These are phyloP conservation scores for Geranium rotundifolium DNA, from an alignment of 345 rosid species.

Conservation along the genomic window DNA sequence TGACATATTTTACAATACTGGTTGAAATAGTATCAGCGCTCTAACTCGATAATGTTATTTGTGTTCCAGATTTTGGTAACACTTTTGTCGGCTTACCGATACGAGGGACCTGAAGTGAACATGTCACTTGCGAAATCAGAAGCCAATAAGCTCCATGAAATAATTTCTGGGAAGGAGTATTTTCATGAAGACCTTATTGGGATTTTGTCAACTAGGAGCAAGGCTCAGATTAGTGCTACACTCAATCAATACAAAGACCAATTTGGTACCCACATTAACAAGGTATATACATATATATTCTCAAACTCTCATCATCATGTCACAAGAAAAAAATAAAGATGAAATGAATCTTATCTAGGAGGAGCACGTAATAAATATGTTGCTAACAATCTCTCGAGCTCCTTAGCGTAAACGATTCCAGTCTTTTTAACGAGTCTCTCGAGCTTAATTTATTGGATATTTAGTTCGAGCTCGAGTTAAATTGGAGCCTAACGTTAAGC, in stretches of 20 bases:
- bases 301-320: too few relatives aligned
- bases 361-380: too few relatives aligned
- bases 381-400: too few relatives aligned
- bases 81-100: neutral
- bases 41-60: neutral
- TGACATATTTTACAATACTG: too few relatives aligned
- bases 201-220: constrained; percentile 2
- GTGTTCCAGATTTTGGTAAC: neutral
- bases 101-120: neutral
- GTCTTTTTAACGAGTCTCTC: too few relatives aligned
- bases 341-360: too few relatives aligned
- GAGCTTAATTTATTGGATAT: too few relatives aligned
- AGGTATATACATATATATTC: neutral
- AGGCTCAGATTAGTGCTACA: constrained; percentile 1
- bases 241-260: constrained; percentile 2
- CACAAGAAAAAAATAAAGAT: too few relatives aligned
- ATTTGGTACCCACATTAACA: constrained; percentile 2
- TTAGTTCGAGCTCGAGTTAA: too few relatives aligned
- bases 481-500: too few relatives aligned
- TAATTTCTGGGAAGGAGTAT: neutral
- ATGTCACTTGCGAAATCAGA: neutral
- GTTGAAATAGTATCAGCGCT: too few relatives aligned
- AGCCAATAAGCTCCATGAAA: neutral
- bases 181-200: neutral
- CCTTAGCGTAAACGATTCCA: too few relatives aligned